Evolutionary conservation across 2,329 filamentous ascomycete species (phyloP).

Genomic region (Pseudopithomyces chartarum): DNA sequence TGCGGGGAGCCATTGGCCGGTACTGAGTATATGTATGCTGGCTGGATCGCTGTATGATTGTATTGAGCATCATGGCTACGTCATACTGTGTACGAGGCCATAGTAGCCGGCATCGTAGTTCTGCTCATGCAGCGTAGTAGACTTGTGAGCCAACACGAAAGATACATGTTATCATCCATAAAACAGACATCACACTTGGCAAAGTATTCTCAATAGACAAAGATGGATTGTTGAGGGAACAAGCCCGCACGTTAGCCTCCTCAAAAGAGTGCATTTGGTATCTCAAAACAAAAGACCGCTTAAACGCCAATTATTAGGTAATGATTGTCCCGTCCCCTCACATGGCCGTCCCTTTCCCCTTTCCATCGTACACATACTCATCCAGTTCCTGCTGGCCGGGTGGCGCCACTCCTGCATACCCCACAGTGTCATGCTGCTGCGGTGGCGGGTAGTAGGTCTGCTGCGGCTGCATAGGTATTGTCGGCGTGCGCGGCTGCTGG

Average conservation of each 20-base stretch:
- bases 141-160: background rate
- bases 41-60: too few relatives aligned
- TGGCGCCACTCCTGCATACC: constrained; percentile 15
- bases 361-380: constrained; percentile 24
- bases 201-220: too few relatives aligned
- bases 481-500: constrained; percentile 17
- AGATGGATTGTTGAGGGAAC: background rate
- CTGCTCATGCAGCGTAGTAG: background rate
- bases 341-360: constrained; percentile 25
- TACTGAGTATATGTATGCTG: background rate
- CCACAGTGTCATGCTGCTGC: constrained; percentile 5
- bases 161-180: too few relatives aligned
- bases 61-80: background rate
- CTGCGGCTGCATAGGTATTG: background rate
- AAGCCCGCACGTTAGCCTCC: background rate
- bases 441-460: constrained; percentile 2
- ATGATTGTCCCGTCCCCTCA: background rate
- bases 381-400: constrained; percentile 26
- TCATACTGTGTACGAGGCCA: background rate
- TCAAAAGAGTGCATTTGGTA: constrained; percentile 6
- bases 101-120: background rate
- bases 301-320: background rate
- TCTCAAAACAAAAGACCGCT: constrained; percentile 4
- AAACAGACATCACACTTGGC: too few relatives aligned
- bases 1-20: constrained; percentile 62